These are phyloP conservation scores for Paramecium octaurelia DNA, from an alignment of 73 alveolate genomes.

Conservation along the genomic window DNA sequence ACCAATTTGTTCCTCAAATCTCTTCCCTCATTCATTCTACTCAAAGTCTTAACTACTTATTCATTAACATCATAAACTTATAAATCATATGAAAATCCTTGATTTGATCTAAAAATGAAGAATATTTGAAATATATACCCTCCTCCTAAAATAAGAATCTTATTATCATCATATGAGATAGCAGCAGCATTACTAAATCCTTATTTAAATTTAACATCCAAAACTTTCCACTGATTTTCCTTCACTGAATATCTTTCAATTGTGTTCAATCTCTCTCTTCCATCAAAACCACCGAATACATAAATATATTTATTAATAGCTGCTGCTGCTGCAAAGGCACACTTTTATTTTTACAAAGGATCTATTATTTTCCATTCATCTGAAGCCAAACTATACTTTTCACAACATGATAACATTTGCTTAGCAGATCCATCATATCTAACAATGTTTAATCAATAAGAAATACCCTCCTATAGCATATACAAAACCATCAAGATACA, in stretches of 20 bases:
- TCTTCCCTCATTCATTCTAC: slow-evolving; percentile 88
- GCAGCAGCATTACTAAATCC: slow-evolving; percentile 84
- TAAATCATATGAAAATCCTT: slow-evolving; percentile 80
- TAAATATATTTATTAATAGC: slow-evolving; percentile 75
- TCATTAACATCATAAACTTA: slow-evolving; percentile 74
- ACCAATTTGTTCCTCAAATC: slow-evolving; percentile 83
- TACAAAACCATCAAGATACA: slow-evolving; percentile 68
- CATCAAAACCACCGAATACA: slow-evolving; percentile 90
- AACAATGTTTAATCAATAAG: background rate
- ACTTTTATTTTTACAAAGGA: slow-evolving; percentile 75
- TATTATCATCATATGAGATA: slow-evolving; percentile 73
- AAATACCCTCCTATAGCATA: slow-evolving; percentile 85
- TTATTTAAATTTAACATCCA: slow-evolving; percentile 66
- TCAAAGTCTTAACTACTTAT: slow-evolving; percentile 65
- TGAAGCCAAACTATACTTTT: slow-evolving; percentile 54
- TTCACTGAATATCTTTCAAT: slow-evolving; percentile 74
- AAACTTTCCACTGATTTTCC: slow-evolving; percentile 67
- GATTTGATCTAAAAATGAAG: slow-evolving; percentile 52
- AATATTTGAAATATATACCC: slow-evolving; percentile 49
- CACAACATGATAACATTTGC: slow-evolving; percentile 75
- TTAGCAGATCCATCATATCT: slow-evolving; percentile 78
- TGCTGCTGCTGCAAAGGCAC: slow-evolving; percentile 86
- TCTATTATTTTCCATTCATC: slow-evolving; percentile 74
- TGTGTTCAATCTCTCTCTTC: slow-evolving; percentile 78
- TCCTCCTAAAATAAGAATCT: slow-evolving; percentile 84